phyloP scores from a whole-genome alignment of 805 yeast species.

The Metschnikowia proteae region DNA sequence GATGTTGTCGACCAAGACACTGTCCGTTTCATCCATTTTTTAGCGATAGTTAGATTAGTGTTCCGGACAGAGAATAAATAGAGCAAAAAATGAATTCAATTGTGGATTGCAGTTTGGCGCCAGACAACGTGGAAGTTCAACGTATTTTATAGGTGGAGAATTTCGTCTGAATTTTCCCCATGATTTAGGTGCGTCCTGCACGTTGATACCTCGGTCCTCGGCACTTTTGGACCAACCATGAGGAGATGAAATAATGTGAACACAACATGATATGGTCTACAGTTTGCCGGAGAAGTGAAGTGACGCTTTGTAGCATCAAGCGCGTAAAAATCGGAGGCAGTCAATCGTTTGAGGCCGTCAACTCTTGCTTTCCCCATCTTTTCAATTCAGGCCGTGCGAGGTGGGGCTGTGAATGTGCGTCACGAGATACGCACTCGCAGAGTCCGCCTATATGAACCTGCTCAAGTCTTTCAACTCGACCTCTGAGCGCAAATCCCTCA shows the following conservation, averaged over 20 bases:
- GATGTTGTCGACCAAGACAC: conserved; percentile 64
- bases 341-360: no score
- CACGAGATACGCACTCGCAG: not conserved
- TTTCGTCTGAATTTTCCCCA: conserved; percentile 6
- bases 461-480: conserved; percentile 49
- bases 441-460: conserved; percentile 18
- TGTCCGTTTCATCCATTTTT: conserved; percentile 43
- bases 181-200: conserved; percentile 5
- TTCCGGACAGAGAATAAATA: not conserved
- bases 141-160: not conserved
- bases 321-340: no score
- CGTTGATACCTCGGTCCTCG: conserved; percentile 1
- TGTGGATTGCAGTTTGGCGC: not conserved
- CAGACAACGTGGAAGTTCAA: not conserved
- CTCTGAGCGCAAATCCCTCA: conserved; percentile 53
- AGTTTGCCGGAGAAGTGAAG: not conserved
- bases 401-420: conserved; percentile 1
- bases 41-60: not conserved
- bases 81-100: not conserved
- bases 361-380: not conserved
- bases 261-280: not conserved
- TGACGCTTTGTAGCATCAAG: not conserved
- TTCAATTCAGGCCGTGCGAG: not conserved
- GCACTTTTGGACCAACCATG: not conserved
- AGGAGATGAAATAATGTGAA: not conserved